A percentile compares a stretch with the other conserved stretches of the same genome.
Evolutionary conservation across 345 rosid genomes (phyloP).

Genomic region (Mallotus nudiflorus): DNA sequence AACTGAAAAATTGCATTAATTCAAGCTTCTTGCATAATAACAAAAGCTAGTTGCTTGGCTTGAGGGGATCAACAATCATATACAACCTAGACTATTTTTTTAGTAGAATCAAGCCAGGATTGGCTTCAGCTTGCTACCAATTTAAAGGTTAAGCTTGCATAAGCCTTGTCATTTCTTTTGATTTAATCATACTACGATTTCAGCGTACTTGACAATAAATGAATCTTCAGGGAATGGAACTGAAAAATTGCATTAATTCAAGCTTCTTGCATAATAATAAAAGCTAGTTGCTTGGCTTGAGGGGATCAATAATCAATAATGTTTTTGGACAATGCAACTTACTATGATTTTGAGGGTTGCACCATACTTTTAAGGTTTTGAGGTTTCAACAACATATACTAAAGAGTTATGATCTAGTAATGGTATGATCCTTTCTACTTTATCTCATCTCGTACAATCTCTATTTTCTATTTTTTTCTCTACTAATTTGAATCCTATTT

Average conservation of each 20-base stretch:
- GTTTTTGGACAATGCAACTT: slow-evolving; percentile 57
- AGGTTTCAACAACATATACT: slow-evolving; percentile 46
- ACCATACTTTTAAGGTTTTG: slow-evolving; percentile 38
- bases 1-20: slow-evolving; percentile 45
- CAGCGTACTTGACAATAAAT: too few relatives aligned
- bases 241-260: slow-evolving; percentile 49
- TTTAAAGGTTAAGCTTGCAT: slow-evolving; percentile 38
- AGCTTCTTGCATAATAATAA: slow-evolving; percentile 40
- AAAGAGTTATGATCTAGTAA: slow-evolving; percentile 57
- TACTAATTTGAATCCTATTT: too few relatives aligned
- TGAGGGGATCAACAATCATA: slow-evolving; percentile 40
- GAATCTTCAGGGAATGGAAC: slow-evolving; percentile 36
- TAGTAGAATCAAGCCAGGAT: slow-evolving; percentile 41
- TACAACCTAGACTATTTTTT: slow-evolving; percentile 25
- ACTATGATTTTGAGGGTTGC: slow-evolving; percentile 46
- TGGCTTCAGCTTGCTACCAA: slow-evolving; percentile 52
- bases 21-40: slow-evolving; percentile 40
- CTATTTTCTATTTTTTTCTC: too few relatives aligned
- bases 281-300: slow-evolving; percentile 48
- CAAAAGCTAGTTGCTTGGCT: slow-evolving; percentile 52
- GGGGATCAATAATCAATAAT: slow-evolving; percentile 44
- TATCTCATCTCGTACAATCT: too few relatives aligned
- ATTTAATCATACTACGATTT: too few relatives aligned
- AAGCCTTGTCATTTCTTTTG: too few relatives aligned
- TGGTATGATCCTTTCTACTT: slow-evolving; percentile 21